Evolutionary conservation across 2,329 filamentous ascomycete species (phyloP).

Genomic region (Lecanoromycetidae sp.): DNA sequence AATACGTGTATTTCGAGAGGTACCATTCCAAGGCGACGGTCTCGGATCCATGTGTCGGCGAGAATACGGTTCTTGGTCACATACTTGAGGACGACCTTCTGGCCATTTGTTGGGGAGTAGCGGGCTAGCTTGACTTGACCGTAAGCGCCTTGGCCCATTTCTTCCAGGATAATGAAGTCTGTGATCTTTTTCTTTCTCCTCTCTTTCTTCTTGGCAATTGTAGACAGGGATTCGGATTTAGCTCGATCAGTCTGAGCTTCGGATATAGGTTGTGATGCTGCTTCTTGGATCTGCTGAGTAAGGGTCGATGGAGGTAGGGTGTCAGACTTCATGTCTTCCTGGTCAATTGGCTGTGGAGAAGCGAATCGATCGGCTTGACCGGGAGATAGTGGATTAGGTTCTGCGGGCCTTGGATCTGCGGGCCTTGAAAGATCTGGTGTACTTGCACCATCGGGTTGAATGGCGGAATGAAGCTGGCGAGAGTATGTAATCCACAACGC

Average conservation of each 20-base stretch:
- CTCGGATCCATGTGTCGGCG: slow-evolving; percentile 95
- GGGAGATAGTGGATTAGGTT: slow-evolving; percentile 65
- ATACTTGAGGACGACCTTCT: slow-evolving; percentile 91
- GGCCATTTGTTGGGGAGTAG: slow-evolving; percentile 60
- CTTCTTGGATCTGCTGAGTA: slow-evolving; percentile 40
- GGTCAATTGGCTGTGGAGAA: slow-evolving; percentile 26
- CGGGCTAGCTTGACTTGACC: slow-evolving; percentile 92
- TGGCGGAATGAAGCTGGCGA: slow-evolving; percentile 70
- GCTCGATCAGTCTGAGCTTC: slow-evolving; percentile 21
- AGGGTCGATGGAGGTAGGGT: slow-evolving; percentile 35
- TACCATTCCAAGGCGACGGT: slow-evolving; percentile 83
- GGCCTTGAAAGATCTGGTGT: slow-evolving; percentile 52
- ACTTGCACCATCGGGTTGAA: slow-evolving; percentile 48
- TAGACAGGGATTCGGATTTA: slow-evolving; percentile 19
- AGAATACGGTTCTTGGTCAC: slow-evolving; percentile 94
- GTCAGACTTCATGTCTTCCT: slow-evolving; percentile 22
- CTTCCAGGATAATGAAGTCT: slow-evolving; percentile 85
- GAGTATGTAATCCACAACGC: slow-evolving; percentile 97
- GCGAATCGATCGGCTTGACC: slow-evolving; percentile 47
- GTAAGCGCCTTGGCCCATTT: slow-evolving; percentile 97
- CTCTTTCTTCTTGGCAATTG: slow-evolving; percentile 25
- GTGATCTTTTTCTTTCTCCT: slow-evolving; percentile 67
- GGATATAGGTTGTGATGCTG: slow-evolving; percentile 34
- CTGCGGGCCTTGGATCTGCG: slow-evolving; percentile 54
- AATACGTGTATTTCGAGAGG: slow-evolving; percentile 94